Percentiles rank a stretch among this genome's conserved stretches.
Evolutionary conservation across 2,329 filamentous ascomycete genomes (phyloP).

Genomic region (Pseudopithomyces chartarum): DNA sequence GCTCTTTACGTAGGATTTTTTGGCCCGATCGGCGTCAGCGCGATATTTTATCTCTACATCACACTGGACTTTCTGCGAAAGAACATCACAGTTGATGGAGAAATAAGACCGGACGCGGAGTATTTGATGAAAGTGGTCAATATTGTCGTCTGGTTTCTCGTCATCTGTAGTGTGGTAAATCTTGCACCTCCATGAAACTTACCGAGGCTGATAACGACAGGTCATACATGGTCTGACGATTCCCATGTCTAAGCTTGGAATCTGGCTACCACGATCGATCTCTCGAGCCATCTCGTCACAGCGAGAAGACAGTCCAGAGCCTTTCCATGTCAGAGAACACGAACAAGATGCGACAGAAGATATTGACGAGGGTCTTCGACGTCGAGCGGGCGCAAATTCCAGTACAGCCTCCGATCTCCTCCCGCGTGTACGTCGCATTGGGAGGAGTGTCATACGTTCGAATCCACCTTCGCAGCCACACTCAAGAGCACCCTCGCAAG

Average conservation of each 20-base stretch:
- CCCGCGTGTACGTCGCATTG: slow-evolving; percentile 41
- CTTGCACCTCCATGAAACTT: neutral
- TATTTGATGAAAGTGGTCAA: slow-evolving; percentile 68
- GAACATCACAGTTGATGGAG: slow-evolving; percentile 60
- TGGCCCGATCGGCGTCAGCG: slow-evolving; percentile 87
- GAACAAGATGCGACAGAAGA: slow-evolving; percentile 23
- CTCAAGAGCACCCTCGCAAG: slow-evolving; percentile 3
- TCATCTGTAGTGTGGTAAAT: slow-evolving; percentile 80
- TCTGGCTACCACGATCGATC: slow-evolving; percentile 67
- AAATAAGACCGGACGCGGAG: slow-evolving; percentile 67
- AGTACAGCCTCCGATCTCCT: slow-evolving; percentile 26
- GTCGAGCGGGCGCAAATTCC: slow-evolving; percentile 25
- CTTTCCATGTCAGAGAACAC: slow-evolving; percentile 35
- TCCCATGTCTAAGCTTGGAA: slow-evolving; percentile 70
- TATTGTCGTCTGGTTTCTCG: slow-evolving; percentile 84
- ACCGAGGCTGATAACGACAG: slow-evolving; percentile 42
- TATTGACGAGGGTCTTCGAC: slow-evolving; percentile 28
- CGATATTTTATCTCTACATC: slow-evolving; percentile 87
- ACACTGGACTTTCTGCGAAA: slow-evolving; percentile 72
- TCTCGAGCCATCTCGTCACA: slow-evolving; percentile 51
- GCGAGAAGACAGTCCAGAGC: slow-evolving; percentile 26
- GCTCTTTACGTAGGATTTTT: slow-evolving; percentile 91
- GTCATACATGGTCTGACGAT: slow-evolving; percentile 83
- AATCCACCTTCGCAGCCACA: slow-evolving; percentile 10
- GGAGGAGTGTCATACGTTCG: slow-evolving; percentile 38